Evolutionary conservation across 129 eudicot genomes (phyloP).

Genomic region (Helianthus annuus): DNA sequence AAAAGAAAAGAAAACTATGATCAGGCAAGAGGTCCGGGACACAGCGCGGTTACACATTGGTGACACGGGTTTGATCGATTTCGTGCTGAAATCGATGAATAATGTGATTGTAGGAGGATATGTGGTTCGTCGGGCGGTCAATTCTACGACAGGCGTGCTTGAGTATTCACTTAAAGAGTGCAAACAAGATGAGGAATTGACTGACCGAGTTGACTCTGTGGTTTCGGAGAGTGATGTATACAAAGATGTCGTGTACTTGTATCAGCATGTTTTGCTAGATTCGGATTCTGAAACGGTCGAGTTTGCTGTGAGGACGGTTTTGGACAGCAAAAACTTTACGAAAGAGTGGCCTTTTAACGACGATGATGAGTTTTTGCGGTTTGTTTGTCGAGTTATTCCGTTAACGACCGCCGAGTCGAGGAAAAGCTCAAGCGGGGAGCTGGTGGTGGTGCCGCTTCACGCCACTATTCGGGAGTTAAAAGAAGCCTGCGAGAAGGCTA

Average conservation of each 20-base stretch:
- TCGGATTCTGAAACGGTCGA: conserved; percentile 46
- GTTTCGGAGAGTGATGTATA: conserved; percentile 44
- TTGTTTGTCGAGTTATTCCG: conserved; percentile 47
- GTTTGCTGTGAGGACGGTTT: conserved; percentile 43
- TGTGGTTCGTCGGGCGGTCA: conserved; percentile 56
- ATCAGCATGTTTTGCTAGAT: conserved; percentile 44
- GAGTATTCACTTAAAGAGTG: conserved; percentile 69
- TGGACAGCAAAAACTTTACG: conserved; percentile 64
- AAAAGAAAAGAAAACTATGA: conserved; percentile 63
- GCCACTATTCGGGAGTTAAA: conserved; percentile 66
- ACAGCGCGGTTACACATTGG: conserved; percentile 76
- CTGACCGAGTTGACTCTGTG: conserved; percentile 14
- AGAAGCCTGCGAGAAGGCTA: conserved; percentile 41
- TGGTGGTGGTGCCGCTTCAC: conserved; percentile 60
- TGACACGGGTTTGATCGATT: conserved; percentile 88
- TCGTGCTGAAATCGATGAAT: conserved; percentile 78
- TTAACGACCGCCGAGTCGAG: conserved; percentile 10
- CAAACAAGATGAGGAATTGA: conserved; percentile 16
- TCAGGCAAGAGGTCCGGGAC: conserved; percentile 81
- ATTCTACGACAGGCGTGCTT: conserved; percentile 51
- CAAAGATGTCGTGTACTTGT: conserved; percentile 48
- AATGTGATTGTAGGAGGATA: conserved; percentile 67
- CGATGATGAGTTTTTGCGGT: conserved; percentile 60
- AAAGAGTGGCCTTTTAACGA: conserved; percentile 73
- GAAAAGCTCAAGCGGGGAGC: conserved; percentile 41